Evolutionary conservation across 2,329 filamentous ascomycete species (phyloP).

Genomic region (Colletotrichum spaethianum): DNA sequence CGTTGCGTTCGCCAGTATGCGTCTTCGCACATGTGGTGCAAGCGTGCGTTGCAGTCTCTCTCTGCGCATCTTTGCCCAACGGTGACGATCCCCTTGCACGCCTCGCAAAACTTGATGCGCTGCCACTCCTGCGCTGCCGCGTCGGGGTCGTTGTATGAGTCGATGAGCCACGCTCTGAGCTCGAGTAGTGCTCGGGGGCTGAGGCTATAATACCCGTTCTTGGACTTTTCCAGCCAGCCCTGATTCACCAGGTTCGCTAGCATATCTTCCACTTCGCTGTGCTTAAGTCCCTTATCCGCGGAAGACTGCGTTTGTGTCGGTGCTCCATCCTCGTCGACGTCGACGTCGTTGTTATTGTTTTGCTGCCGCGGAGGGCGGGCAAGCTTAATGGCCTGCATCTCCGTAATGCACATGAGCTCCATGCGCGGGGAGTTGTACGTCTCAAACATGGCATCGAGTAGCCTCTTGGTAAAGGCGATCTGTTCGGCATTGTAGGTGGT

Average conservation of each 20-base stretch:
- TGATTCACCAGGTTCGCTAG: slow-evolving; percentile 80
- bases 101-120: slow-evolving; percentile 88
- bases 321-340: slow-evolving; percentile 51
- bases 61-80: slow-evolving; percentile 83
- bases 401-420: slow-evolving; percentile 86
- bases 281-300: slow-evolving; percentile 74
- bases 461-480: slow-evolving; percentile 88
- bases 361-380: slow-evolving; percentile 64
- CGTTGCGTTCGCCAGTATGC: slow-evolving; percentile 79
- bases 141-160: slow-evolving; percentile 86
- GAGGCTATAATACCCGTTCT: slow-evolving; percentile 80
- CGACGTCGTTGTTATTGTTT: slow-evolving; percentile 48
- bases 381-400: slow-evolving; percentile 83
- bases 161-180: slow-evolving; percentile 85
- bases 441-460: slow-evolving; percentile 94
- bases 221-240: slow-evolving; percentile 87
- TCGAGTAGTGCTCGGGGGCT: slow-evolving; percentile 87
- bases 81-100: slow-evolving; percentile 92
- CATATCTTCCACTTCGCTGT: slow-evolving; percentile 82
- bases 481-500: slow-evolving; percentile 87
- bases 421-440: slow-evolving; percentile 84
- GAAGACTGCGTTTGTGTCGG: slow-evolving; percentile 51
- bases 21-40: slow-evolving; percentile 84
- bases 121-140: slow-evolving; percentile 74
- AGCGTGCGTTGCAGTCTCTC: slow-evolving; percentile 75